A percentile compares a stretch with the other conserved stretches of the same genome.
phyloP scores from a whole-genome alignment of 2,329 filamentous ascomycete species.

The Fusarium nanum region DNA sequence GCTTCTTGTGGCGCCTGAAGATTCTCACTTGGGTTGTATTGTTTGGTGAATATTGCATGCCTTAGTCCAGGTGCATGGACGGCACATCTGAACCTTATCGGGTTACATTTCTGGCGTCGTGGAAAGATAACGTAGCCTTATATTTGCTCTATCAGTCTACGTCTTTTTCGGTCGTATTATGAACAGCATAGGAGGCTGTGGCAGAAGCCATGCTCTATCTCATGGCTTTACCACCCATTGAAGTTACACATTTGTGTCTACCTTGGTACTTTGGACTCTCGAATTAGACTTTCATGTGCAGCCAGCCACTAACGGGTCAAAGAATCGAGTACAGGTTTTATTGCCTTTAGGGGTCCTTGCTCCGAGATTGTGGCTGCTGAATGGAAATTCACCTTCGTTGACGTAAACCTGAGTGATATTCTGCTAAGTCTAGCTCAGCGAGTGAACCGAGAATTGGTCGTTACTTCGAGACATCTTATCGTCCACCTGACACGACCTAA shows the following conservation, averaged over 20 bases:
- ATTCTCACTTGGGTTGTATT: background rate
- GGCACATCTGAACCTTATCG: slow-evolving; percentile 7
- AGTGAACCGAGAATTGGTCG: background rate
- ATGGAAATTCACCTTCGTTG: background rate
- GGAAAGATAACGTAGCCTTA: background rate
- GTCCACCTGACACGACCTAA: too few relatives aligned
- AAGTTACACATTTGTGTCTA: background rate
- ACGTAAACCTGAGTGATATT: background rate
- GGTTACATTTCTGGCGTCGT: background rate
- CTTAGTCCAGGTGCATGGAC: background rate
- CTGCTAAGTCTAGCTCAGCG: background rate
- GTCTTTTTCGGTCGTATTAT: background rate
- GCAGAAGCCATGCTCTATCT: background rate
- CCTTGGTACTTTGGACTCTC: background rate
- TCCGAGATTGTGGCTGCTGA: background rate
- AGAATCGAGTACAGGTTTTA: background rate
- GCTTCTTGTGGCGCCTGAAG: slow-evolving; percentile 17
- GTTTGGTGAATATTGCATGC: background rate
- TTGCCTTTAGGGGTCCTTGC: background rate
- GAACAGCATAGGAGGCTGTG: background rate
- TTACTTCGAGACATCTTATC: background rate
- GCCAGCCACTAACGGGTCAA: background rate
- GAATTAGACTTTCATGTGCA: background rate
- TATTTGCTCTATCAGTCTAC: background rate
- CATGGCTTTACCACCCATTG: background rate